Conservation (phyloP, 2,329 filamentous ascomycete genomes). For the Hymenoscyphus linearis region DNA sequence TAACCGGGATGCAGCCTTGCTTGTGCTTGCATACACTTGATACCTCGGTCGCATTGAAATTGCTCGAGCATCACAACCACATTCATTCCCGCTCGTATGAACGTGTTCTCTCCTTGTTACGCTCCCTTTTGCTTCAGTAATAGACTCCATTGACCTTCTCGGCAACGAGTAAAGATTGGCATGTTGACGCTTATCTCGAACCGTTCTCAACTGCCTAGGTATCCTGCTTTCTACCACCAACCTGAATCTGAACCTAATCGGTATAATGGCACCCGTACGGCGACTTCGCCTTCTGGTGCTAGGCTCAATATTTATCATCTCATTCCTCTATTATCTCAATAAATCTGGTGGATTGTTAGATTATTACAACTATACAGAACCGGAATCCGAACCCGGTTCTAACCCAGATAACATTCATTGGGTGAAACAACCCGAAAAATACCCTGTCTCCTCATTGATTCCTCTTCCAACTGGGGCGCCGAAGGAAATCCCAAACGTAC, state of each 20-base stretch:
- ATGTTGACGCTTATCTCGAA: constrained; percentile 13
- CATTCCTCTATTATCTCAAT: constrained; percentile 24
- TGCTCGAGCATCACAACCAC: background rate
- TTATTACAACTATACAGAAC: constrained; percentile 9
- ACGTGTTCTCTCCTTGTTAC: background rate
- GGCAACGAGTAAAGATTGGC: background rate
- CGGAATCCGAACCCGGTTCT: constrained; percentile 36
- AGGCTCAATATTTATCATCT: constrained; percentile 18
- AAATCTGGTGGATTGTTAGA: constrained; percentile 20
- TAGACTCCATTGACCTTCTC: background rate
- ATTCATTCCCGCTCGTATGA: background rate
- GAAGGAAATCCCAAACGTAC: constrained; percentile 26
- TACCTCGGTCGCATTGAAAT: background rate
- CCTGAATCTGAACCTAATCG: constrained; percentile 1
- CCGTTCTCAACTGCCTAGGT: constrained; percentile 2
- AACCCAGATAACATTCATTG: constrained; percentile 49
- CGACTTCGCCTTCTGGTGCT: constrained; percentile 25
- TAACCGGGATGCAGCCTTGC: too few species aligned
- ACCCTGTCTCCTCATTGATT: constrained; percentile 26
- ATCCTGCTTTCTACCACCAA: constrained; percentile 1
- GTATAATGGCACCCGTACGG: constrained; percentile 21
- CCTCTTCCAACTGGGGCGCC: constrained; percentile 26
- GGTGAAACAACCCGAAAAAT: constrained; percentile 26
- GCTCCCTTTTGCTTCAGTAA: background rate
- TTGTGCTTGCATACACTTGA: too few species aligned